A percentile compares a stretch with the other conserved stretches of the same genome.
Conservation (phyloP, 2,329 filamentous ascomycete species). For the Clonostachys rosea region DNA sequence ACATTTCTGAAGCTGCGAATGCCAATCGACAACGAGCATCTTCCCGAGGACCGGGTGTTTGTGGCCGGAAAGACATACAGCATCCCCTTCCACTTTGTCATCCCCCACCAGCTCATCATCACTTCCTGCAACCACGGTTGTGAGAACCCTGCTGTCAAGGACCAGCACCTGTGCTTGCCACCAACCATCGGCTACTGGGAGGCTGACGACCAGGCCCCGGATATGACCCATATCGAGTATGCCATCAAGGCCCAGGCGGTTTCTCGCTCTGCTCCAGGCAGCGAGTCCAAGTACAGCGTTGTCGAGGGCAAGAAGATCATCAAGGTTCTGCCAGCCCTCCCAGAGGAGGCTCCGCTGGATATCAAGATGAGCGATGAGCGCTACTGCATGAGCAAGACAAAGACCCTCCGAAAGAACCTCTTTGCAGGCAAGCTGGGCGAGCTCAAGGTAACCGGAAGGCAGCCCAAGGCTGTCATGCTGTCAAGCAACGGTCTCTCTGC, state of each 20-base stretch:
- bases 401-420: constrained; percentile 47
- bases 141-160: constrained; percentile 36
- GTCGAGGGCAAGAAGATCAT: constrained; percentile 38
- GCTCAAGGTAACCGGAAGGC: constrained; percentile 36
- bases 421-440: constrained; percentile 45
- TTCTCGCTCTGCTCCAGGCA: constrained; percentile 11
- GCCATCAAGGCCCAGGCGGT: constrained; percentile 39
- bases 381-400: constrained; percentile 45
- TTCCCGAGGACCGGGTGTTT: constrained; percentile 42
- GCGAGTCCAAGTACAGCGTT: constrained; percentile 18
- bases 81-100: constrained; percentile 55
- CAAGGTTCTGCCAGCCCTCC: constrained; percentile 45
- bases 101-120: constrained; percentile 53
- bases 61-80: constrained; percentile 40
- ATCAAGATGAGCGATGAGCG: constrained; percentile 40
- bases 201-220: constrained; percentile 47
- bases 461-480: constrained; percentile 44
- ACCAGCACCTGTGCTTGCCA: constrained; percentile 47
- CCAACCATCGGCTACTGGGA: constrained; percentile 49
- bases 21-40: constrained; percentile 39
- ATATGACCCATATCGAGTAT: constrained; percentile 52
- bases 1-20: constrained; percentile 53
- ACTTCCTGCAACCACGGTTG: constrained; percentile 48
- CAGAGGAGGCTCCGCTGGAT: constrained; percentile 46
- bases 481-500: constrained; percentile 40